phyloP scores from a whole-genome alignment of 2,329 filamentous ascomycete genomes.

The Xylariales sp. region DNA sequence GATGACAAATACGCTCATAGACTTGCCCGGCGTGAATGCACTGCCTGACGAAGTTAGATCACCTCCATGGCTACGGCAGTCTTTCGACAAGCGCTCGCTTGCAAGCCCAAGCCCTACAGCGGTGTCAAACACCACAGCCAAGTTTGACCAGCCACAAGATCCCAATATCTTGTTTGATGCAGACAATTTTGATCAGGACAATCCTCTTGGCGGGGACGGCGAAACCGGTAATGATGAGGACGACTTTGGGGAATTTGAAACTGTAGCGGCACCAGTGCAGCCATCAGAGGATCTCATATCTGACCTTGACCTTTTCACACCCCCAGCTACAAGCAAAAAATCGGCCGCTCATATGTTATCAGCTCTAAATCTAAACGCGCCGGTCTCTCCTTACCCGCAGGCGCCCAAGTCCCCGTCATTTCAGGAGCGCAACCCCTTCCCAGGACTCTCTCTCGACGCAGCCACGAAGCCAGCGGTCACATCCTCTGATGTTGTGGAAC shows the following conservation, averaged over 20 bases:
- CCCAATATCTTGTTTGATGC: slow-evolving; percentile 66
- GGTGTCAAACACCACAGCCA: no score
- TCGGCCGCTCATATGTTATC: slow-evolving; percentile 28
- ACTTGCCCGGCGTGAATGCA: slow-evolving; percentile 19
- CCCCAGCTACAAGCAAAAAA: slow-evolving; percentile 21
- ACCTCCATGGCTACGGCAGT: slow-evolving; percentile 9
- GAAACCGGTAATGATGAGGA: slow-evolving; percentile 41
- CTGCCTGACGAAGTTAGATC: slow-evolving; percentile 7
- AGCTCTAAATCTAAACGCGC: slow-evolving; percentile 24
- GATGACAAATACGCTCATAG: slow-evolving; percentile 47
- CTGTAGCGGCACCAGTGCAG: slow-evolving; percentile 26
- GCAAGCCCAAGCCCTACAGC: no score
- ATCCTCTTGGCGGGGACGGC: no score
- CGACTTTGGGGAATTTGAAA: slow-evolving; percentile 60
- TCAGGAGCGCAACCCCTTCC: slow-evolving; percentile 49
- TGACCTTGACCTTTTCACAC: slow-evolving; percentile 26
- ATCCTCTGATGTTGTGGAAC: slow-evolving; percentile 25
- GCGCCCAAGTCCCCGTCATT: slow-evolving; percentile 49
- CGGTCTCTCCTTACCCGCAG: slow-evolving; percentile 35
- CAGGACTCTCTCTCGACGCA: slow-evolving; percentile 42
- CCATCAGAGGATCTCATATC: slow-evolving; percentile 32
- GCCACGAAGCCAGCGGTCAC: slow-evolving; percentile 29
- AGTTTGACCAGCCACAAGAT: no score
- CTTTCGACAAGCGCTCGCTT: slow-evolving; percentile 8
- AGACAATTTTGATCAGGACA: slow-evolving; percentile 48